Percentiles rank a stretch among this genome's conserved stretches.
phyloP scores from a whole-genome alignment of 2,329 filamentous ascomycete species.

The Hymenoscyphus fructigenus region DNA sequence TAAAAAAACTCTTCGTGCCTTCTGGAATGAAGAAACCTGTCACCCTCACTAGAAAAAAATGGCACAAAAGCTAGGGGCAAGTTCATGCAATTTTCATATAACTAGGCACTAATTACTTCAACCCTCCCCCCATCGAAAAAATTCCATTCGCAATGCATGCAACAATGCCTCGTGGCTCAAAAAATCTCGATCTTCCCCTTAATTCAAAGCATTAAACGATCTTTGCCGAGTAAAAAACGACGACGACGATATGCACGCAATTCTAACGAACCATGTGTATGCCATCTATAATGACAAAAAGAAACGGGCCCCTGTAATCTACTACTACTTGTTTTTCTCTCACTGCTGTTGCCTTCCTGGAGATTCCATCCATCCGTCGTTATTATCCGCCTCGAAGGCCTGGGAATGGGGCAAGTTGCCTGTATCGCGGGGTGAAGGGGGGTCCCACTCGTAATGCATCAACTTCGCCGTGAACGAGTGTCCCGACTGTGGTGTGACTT shows the following conservation, averaged over 20 bases:
- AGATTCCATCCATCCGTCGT: conserved; percentile 10
- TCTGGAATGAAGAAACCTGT: no score
- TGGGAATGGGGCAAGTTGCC: conserved; percentile 12
- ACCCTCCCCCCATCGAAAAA: neutral
- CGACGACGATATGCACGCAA: neutral
- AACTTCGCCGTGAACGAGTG: conserved; percentile 10
- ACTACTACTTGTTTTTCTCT: neutral
- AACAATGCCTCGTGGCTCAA: no score
- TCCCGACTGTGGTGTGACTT: conserved; percentile 14
- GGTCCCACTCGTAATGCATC: conserved; percentile 13
- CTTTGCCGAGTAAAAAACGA: neutral
- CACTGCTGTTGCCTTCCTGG: neutral
- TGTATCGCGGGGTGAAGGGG: conserved; percentile 10
- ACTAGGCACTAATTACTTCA: conserved; percentile 1
- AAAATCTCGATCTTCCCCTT: neutral
- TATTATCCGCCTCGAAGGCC: conserved; percentile 11
- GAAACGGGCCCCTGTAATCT: neutral
- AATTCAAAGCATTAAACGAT: neutral
- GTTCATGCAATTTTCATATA: neutral
- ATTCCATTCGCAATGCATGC: neutral
- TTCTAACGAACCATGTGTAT: neutral
- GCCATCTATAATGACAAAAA: conserved; percentile 2
- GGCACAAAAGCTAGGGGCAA: neutral
- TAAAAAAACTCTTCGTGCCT: no score
- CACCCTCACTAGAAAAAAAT: neutral